Evolutionary conservation across 345 rosid species (phyloP), one percentile per base, ranked within the genome.

Genomic region (Ceriops decandra): DNA sequence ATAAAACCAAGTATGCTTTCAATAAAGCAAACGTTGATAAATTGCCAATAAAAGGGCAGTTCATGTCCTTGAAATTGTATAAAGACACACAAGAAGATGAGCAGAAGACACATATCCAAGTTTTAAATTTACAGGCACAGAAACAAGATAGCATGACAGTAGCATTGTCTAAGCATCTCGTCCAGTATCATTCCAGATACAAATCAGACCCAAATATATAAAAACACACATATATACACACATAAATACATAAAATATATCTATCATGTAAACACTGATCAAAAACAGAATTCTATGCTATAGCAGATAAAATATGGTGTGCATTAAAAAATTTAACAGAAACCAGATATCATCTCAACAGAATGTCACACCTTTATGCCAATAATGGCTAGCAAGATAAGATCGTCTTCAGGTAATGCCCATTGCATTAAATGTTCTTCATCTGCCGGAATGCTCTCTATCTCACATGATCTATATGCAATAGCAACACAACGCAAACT

Each of bases 401-500:
- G 86, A 32, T 87, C 87, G 74, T 92, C 92, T 69, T 95, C 92
- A 38, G 99, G 99, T 72, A 95, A 83, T 63, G 46, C 79, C 99
- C 99, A 95, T 62, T 82, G 73, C 33, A 24, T 26, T 56, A 59
- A 36, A 20, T 73, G 73, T 74, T 88, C 88, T 52, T 84, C 88
- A 78, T 82, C 84, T 15, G 69, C 69, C 11, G 91, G 98, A 76
- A 92, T 85, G 63, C 83, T 75, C 67, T 83, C 88, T 30, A 63
- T 52, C 62, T 88, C 96, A 64, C 70, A 85, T 26, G 81, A 69
- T 76, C 97, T 87, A 71, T 88, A 92, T 2, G 99, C 98, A 74
- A 95, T 86, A 59, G 98, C 98, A 75, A 95, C 85, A 77, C 99
- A 95, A 1, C 99, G 89, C 87, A 95, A 81, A 81, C 97, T 90